Conservation (phyloP, 345 rosid genomes). For the Boechera divaricarpa region DNA sequence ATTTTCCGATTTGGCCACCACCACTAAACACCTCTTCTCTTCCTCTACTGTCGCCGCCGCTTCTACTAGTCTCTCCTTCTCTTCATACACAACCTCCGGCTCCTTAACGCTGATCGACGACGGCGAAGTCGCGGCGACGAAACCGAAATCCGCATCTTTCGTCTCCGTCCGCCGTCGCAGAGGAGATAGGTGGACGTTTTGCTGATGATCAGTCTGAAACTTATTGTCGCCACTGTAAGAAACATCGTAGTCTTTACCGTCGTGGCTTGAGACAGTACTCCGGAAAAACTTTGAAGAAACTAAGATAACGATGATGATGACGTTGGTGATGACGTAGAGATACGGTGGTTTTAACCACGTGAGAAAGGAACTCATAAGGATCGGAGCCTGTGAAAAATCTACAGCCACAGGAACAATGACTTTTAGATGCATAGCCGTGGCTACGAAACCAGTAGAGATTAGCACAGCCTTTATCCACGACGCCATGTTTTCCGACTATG, state of each 20-base stretch:
- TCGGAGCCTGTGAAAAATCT: slow-evolving; percentile 53
- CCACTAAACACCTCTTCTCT: slow-evolving; percentile 38
- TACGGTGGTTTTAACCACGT: slow-evolving; percentile 70
- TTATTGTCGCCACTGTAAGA: slow-evolving; percentile 27
- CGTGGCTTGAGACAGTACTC: slow-evolving; percentile 11
- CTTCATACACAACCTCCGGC: background rate
- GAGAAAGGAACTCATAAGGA: slow-evolving; percentile 49
- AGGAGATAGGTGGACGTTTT: background rate
- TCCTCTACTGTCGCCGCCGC: background rate
- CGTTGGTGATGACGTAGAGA: slow-evolving; percentile 60
- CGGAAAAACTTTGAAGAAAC: slow-evolving; percentile 56
- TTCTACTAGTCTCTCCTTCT: slow-evolving; percentile 16
- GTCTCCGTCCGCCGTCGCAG: background rate
- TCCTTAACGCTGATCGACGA: slow-evolving; percentile 8
- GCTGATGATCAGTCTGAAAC: slow-evolving; percentile 31
- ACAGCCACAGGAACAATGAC: slow-evolving; percentile 52
- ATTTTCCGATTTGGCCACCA: slow-evolving; percentile 42
- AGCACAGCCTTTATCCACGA: slow-evolving; percentile 49
- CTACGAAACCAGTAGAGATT: slow-evolving; percentile 54
- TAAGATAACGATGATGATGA: slow-evolving; percentile 65
- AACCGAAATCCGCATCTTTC: slow-evolving; percentile 9
- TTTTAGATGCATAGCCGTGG: slow-evolving; percentile 50
- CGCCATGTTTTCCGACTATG: slow-evolving; percentile 34
- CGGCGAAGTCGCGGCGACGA: background rate
- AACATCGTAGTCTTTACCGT: slow-evolving; percentile 25